phyloP scores from a whole-genome alignment of 2,329 filamentous ascomycete species.

The Curvularia sp. region DNA sequence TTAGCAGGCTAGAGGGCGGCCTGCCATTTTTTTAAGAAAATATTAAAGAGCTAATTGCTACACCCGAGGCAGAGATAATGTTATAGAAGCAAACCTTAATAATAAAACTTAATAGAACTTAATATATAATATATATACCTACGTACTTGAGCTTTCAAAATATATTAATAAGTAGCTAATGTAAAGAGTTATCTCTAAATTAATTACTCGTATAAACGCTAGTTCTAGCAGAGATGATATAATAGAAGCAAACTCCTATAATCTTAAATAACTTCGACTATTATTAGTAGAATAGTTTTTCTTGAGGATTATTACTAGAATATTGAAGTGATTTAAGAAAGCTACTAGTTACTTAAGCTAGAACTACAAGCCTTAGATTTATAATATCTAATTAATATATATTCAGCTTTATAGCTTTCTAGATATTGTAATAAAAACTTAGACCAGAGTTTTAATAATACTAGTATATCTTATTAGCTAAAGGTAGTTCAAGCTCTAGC shows the following conservation, averaged over 20 bases:
- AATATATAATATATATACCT: slow-evolving; percentile 15
- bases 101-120: slow-evolving; percentile 19
- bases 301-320: not conserved
- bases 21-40: too few relatives aligned
- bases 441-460: too few relatives aligned
- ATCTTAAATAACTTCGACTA: not conserved
- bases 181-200: slow-evolving; percentile 4
- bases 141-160: slow-evolving; percentile 10
- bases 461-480: too few relatives aligned
- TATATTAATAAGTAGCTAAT: too few relatives aligned
- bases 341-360: not conserved
- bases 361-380: not conserved
- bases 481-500: too few relatives aligned
- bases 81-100: too few relatives aligned
- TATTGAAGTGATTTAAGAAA: not conserved
- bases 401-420: too few relatives aligned
- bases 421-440: too few relatives aligned
- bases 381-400: not conserved
- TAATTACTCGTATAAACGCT: not conserved
- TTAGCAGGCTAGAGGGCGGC: too few relatives aligned
- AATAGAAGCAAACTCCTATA: not conserved
- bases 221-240: not conserved
- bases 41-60: too few relatives aligned
- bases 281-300: not conserved
- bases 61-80: too few relatives aligned